These are phyloP conservation scores for Phytophthora pisi DNA, from an alignment of 352 stramenopile species.

Conservation along the genomic window DNA sequence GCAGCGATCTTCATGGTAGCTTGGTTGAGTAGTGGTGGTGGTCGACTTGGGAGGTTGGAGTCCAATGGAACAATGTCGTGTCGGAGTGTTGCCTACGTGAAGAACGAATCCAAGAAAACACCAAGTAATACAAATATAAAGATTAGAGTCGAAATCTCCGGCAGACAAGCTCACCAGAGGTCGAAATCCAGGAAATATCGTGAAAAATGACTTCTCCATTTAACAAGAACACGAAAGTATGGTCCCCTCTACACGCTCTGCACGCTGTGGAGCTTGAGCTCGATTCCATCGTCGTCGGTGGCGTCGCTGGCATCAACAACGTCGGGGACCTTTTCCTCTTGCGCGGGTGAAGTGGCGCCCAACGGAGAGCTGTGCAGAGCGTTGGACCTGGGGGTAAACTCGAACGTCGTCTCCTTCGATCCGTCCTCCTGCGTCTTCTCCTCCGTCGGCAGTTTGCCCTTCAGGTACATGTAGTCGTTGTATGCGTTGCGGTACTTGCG, in stretches of 20 bases:
- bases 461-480: constrained; percentile 86
- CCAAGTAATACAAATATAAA: neutral
- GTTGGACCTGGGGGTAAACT: constrained; percentile 70
- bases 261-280: constrained; percentile 43
- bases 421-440: constrained; percentile 59
- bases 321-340: constrained; percentile 31
- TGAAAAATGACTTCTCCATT: constrained; percentile 10
- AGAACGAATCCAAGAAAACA: neutral
- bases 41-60: constrained; percentile 17
- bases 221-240: constrained; percentile 6
- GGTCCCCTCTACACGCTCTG: constrained; percentile 37
- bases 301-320: constrained; percentile 34
- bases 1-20: constrained; percentile 17
- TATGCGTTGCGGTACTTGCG: constrained; percentile 82
- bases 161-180: neutral
- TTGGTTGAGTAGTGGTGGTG: constrained; percentile 1
- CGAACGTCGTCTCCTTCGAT: constrained; percentile 76
- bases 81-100: neutral
- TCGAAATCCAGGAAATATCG: neutral
- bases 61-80: constrained; percentile 29
- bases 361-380: constrained; percentile 53
- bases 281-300: constrained; percentile 36
- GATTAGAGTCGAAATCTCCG: constrained; percentile 12
- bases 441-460: constrained; percentile 73
- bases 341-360: constrained; percentile 11